Base-by-base conservation (phyloP, 129 eudicot genomes). In the Escallonia rubra region DNA sequence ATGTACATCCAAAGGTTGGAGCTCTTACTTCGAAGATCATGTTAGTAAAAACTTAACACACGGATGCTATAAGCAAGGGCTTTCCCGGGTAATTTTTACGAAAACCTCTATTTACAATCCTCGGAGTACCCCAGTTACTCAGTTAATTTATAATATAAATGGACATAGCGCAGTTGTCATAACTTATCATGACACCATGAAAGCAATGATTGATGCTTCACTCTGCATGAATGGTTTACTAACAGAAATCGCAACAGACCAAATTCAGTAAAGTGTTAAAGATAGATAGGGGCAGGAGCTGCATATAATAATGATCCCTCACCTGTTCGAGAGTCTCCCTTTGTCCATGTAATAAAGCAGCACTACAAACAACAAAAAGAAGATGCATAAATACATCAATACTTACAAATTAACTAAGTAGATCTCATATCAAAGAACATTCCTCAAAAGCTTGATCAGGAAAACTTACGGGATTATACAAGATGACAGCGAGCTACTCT, bases 271-370 rank as follows among this genome's bases (percentile, higher is more conserved):
- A 48, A 8, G 46, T 47, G 48, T 34, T 23, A 48, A 6, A 49
- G 15, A 7, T 12, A 39, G 11, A 51, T 46, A 51, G 41, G 39
- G 23, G 6, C 10, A 51, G 9, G 40, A 15, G 41, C 43, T 13
- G 59, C 40, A 38, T 52, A 53, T 48, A 14, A 41, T 10, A 46
- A 38, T 57, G 16, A 78, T 55, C 60, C 56, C 12, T 75, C 39
- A 85, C 99, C 95, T 69, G 88, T 72, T 80, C 86, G 55, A 89
- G 78, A 60, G 63, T 71, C 78, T 82, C 90, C 79, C 99, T 82
- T 63, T 82, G 87, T 48, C 99, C 99, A 79, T 78, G 99, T 69
- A 94, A 64, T 73, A 94, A 68, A 64, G 95, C 84, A 54, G 99
- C 90, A 57, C 99, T 94, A 72, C 41, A 23, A 23, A 23, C 34